Evolutionary conservation across 176 grass and related monocot species (phyloP), one percentile per base, ranked within the genome.

Genomic region (Miscanthus lutarioriparius): DNA sequence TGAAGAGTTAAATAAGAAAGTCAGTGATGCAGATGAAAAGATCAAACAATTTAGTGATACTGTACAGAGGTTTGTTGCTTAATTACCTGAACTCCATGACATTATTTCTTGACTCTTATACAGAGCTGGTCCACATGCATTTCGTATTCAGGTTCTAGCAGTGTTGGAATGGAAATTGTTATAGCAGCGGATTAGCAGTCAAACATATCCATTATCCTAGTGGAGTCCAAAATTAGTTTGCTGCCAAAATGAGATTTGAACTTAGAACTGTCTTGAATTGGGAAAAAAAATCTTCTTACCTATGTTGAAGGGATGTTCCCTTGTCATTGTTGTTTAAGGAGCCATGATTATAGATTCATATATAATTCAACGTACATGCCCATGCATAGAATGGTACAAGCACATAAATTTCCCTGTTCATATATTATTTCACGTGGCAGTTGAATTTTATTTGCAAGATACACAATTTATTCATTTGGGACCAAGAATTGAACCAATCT

Each of bases 1-100:
- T 66, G 88, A 90, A 77, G 92, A 90, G 41, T 86, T 92, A 10
- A 83, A 80, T 76, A 87, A 76, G 69, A 88, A 83, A 95, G 67
- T 86, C 70, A 80, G 90, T 64, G 74, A 86, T 69, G 74, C 80
- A 79, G 85, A 90, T 53, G 87, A 88, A 73, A 82, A 84, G 70
- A 87, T 80, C 69, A 80, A 83, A 26, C 87, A 92, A 49, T 88
- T 90, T 81, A 53, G 54, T 82, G 87, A 90, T 67, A 87, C 23
- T 76, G 33, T 92, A 61, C 82, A 88, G 64, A 90, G 92, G 92
- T 94, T 83, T 79, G 81, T 39, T 74, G 23, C 63, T 90, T 65
- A 77, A 63, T 73, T 83, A 41, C 59, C 49, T 49, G 27, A 74
- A 68, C 65, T 78, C 61, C 40, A 51, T 41, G 45, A 17, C 40